Evolutionary conservation across 2,329 filamentous ascomycete genomes (phyloP).

Genomic region (Geosmithia morbida): DNA sequence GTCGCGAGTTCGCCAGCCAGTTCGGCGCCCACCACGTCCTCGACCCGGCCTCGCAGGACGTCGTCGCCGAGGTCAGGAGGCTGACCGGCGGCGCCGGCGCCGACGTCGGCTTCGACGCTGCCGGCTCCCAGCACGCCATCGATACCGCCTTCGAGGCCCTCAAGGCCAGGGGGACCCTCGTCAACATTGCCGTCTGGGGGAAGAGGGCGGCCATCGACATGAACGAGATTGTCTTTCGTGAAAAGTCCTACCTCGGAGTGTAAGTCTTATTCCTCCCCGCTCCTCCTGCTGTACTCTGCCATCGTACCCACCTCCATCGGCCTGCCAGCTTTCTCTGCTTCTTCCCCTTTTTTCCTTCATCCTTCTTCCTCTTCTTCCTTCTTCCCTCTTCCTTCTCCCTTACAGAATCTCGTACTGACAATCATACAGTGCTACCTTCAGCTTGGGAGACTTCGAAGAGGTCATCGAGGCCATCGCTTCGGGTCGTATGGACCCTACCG

Average conservation of each 20-base stretch:
- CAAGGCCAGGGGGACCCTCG: constrained; percentile 36
- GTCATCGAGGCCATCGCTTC: constrained; percentile 35
- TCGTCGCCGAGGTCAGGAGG: constrained; percentile 27
- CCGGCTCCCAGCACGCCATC: constrained; percentile 38
- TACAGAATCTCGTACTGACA: neutral
- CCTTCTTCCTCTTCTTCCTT: neutral
- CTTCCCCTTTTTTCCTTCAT: neutral
- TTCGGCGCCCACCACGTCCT: constrained; percentile 30
- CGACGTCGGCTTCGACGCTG: constrained; percentile 47
- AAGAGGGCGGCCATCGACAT: constrained; percentile 29
- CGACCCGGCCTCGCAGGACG: constrained; percentile 25
- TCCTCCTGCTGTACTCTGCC: no score
- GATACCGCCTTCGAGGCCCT: constrained; percentile 30
- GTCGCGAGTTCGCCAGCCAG: constrained; percentile 23
- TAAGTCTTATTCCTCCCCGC: no score
- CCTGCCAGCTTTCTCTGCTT: no score
- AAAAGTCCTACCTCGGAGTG: constrained; percentile 9
- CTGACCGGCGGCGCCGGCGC: constrained; percentile 37
- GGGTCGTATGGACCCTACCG: constrained; percentile 29
- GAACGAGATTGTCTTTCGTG: constrained; percentile 9
- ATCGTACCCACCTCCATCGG: no score
- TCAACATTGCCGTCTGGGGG: constrained; percentile 54
- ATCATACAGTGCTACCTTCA: constrained; percentile 16
- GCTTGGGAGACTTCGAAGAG: constrained; percentile 32
- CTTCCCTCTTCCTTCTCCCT: neutral